These are phyloP conservation scores for Passiflora organensis DNA, from an alignment of 345 rosid species.

Conservation along the genomic window DNA sequence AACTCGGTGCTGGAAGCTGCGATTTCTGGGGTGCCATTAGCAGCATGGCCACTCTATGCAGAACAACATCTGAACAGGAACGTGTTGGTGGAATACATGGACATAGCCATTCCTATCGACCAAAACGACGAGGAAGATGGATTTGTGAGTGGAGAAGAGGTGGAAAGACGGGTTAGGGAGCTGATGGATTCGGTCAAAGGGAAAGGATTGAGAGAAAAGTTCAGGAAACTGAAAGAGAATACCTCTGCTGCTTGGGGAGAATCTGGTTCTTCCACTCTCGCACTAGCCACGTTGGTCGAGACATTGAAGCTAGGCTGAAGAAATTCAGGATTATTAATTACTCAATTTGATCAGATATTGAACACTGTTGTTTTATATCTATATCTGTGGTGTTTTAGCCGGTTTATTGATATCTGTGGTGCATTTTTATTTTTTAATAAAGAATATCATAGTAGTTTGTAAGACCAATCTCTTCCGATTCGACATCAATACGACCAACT, in stretches of 20 bases:
- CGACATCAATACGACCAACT: too few relatives aligned
- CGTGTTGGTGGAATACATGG: neutral
- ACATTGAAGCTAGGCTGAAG: neutral
- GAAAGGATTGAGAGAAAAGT: neutral
- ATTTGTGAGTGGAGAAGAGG: neutral
- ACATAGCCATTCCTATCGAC: neutral
- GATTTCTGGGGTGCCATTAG: neutral
- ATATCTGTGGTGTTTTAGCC: too few relatives aligned
- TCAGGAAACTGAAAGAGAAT: neutral
- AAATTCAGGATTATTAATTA: neutral
- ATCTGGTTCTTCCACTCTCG: constrained; percentile 16
- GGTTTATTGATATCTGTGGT: too few relatives aligned
- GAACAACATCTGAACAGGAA: neutral
- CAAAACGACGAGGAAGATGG: neutral
- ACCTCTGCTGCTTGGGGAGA: constrained; percentile 7
- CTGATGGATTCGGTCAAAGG: neutral
- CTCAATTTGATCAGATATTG: too few relatives aligned
- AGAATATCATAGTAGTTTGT: too few relatives aligned
- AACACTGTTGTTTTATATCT: too few relatives aligned
- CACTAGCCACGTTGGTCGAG: constrained; percentile 7
- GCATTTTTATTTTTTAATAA: too few relatives aligned
- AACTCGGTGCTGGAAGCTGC: neutral
- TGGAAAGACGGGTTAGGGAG: neutral
- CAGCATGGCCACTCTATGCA: neutral
- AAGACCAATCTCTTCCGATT: too few relatives aligned